These are phyloP conservation scores for Bryum argenteum DNA, from an alignment of 225 moss, liverwort and hornwort genomes.

Conservation along the genomic window DNA sequence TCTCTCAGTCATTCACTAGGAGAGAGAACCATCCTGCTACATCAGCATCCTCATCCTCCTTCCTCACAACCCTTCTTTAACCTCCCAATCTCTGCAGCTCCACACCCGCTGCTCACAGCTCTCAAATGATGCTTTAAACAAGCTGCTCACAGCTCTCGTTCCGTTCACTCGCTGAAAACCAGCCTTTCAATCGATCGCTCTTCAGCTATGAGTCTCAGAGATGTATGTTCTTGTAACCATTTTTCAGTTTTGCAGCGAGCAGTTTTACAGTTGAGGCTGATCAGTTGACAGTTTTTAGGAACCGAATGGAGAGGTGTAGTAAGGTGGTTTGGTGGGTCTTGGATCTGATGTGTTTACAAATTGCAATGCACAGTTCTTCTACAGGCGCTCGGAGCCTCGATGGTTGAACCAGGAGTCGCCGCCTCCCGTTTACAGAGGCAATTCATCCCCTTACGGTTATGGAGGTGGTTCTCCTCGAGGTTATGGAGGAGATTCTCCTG, in stretches of 20 bases:
- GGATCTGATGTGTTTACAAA: slow-evolving; percentile 23
- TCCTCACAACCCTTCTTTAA: not conserved
- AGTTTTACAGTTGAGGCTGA: not conserved
- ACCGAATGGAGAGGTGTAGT: not conserved
- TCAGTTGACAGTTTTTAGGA: not conserved
- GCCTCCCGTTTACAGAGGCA: slow-evolving; percentile 26
- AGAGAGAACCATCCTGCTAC: not conserved
- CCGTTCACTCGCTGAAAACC: too few relatives aligned
- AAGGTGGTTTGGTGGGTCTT: not conserved
- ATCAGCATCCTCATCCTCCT: too few relatives aligned
- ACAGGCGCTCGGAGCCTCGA: slow-evolving; percentile 27
- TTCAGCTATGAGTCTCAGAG: slow-evolving; percentile 30
- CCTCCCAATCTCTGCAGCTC: not conserved
- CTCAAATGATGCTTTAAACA: not conserved
- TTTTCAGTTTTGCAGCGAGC: not conserved
- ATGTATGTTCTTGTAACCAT: slow-evolving; percentile 25
- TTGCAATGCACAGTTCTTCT: slow-evolving; percentile 38
- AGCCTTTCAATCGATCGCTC: not conserved
- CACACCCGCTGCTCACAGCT: slow-evolving; percentile 27
- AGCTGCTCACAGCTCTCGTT: too few relatives aligned
- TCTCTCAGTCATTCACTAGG: not conserved
- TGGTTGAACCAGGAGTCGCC: slow-evolving; percentile 38
- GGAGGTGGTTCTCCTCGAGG: slow-evolving; percentile 7
- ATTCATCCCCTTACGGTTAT: slow-evolving; percentile 19
- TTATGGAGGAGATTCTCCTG: slow-evolving; percentile 32